phyloP scores from a whole-genome alignment of 371 early-diverging fungal genomes.

The Mortierella sp. region DNA sequence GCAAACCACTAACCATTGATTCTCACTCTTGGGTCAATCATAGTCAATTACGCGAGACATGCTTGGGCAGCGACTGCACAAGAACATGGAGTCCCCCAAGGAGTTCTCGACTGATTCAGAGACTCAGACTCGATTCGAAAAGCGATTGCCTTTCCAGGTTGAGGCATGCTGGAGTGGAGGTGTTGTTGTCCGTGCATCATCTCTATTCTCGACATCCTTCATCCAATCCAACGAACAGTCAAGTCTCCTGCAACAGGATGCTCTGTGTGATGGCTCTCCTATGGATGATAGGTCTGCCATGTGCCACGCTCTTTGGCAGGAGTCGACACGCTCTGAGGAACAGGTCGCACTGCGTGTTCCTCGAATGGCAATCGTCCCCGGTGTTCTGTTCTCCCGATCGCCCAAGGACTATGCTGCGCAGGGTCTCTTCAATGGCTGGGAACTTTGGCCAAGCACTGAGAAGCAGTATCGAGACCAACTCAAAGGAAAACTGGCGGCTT shows the following conservation, averaged over 20 bases:
- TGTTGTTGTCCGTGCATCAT: constrained; percentile 9
- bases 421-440: constrained; percentile 25
- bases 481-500: constrained; percentile 8
- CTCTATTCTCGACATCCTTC: neutral
- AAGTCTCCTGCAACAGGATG: neutral
- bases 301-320: neutral
- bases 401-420: constrained; percentile 10
- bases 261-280: neutral
- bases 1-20: no score
- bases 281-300: neutral
- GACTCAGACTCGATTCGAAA: constrained; percentile 16
- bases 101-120: constrained; percentile 19
- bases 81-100: neutral
- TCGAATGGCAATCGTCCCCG: constrained; percentile 26
- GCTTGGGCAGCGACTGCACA: constrained; percentile 8
- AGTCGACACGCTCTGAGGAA: no score
- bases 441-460: constrained; percentile 32
- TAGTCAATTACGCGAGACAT: constrained; percentile 31
- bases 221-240: neutral
- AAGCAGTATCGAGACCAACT: constrained; percentile 22
- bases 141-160: constrained; percentile 38
- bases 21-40: neutral
- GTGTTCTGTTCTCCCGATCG: constrained; percentile 5
- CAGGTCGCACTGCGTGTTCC: neutral
- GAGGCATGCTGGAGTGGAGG: constrained; percentile 37